Conservation (phyloP, 2,329 filamentous ascomycete species). For the Fusarium robinianum region DNA sequence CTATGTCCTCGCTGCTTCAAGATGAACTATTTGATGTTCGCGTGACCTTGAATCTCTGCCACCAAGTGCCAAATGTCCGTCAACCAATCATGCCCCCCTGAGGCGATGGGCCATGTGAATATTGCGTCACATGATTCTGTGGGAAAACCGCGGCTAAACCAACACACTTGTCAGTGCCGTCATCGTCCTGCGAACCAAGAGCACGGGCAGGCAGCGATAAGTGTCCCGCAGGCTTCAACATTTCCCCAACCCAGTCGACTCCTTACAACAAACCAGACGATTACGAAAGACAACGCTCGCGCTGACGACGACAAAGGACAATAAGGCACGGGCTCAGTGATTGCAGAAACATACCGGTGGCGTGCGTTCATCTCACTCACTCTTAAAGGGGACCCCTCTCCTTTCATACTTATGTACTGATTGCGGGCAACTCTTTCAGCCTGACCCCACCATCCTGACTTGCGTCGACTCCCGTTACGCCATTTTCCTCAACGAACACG, state of each 20-base stretch:
- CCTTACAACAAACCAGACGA: constrained; percentile 21
- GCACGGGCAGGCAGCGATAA: constrained; percentile 41
- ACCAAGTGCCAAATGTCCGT: too few relatives aligned
- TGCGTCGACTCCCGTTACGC: constrained; percentile 30
- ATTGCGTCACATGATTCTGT: constrained; percentile 40
- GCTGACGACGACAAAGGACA: constrained; percentile 25
- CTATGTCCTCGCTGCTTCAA: too few relatives aligned
- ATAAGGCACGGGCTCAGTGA: constrained; percentile 1
- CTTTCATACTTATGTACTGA: too few relatives aligned
- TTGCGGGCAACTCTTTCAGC: constrained; percentile 22
- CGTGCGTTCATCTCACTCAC: too few relatives aligned
- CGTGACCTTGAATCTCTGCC: constrained; percentile 4
- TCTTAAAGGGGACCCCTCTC: too few relatives aligned
- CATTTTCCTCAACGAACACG: constrained; percentile 28
- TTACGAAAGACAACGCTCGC: constrained; percentile 24
- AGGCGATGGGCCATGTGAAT: constrained; percentile 28
- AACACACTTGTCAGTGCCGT: constrained; percentile 35
- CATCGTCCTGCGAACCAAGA: constrained; percentile 36
- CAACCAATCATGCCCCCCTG: constrained; percentile 6
- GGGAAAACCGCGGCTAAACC: constrained; percentile 38
- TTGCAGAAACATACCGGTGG: too few relatives aligned
- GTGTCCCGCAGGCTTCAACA: constrained; percentile 35
- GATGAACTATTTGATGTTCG: constrained; percentile 4
- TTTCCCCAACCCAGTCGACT: constrained; percentile 10
- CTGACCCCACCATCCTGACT: constrained; percentile 35